phyloP scores from a whole-genome alignment of 495 filamentous ascomycete species.

The Penicillium argentinense region DNA sequence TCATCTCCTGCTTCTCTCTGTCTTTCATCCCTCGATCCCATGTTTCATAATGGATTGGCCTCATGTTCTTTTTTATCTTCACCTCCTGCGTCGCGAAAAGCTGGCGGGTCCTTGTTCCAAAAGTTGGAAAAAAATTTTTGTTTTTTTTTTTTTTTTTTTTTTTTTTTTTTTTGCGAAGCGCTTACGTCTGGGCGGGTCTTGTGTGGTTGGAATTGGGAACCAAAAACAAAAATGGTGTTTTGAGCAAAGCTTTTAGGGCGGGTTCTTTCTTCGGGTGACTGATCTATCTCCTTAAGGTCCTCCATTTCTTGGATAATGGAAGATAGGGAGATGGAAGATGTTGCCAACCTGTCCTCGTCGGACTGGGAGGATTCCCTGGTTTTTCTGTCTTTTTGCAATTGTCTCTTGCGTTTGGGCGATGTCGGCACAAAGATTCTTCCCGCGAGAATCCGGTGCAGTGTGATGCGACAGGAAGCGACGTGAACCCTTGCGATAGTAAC shows the following conservation, averaged over 20 bases:
- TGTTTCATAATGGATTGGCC: background rate
- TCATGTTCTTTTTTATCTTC: background rate
- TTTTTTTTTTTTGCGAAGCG: slow-evolving; percentile 5
- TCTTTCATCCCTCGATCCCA: slow-evolving; percentile 5
- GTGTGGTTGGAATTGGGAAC: slow-evolving; percentile 10
- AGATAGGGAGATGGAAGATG: background rate
- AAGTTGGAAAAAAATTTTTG: slow-evolving; percentile 21
- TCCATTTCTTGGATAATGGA: background rate
- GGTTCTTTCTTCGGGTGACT: background rate
- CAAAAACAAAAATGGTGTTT: slow-evolving; percentile 15
- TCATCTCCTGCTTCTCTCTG: background rate
- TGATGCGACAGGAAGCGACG: no score
- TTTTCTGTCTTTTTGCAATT: slow-evolving; percentile 24
- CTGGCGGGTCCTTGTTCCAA: slow-evolving; percentile 14
- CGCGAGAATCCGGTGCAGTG: background rate
- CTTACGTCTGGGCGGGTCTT: slow-evolving; percentile 15
- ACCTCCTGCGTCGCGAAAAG: background rate
- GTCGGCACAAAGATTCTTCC: background rate
- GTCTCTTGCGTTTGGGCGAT: slow-evolving; percentile 19
- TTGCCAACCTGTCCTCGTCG: slow-evolving; percentile 7
- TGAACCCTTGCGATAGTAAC: no score
- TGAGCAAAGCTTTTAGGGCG: slow-evolving; percentile 8
- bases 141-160: slow-evolving; percentile 14
- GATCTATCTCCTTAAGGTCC: background rate
- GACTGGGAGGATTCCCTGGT: slow-evolving; percentile 29